phyloP scores from a whole-genome alignment of 2,329 filamentous ascomycete genomes.

The Zasmidium citrigriseum region DNA sequence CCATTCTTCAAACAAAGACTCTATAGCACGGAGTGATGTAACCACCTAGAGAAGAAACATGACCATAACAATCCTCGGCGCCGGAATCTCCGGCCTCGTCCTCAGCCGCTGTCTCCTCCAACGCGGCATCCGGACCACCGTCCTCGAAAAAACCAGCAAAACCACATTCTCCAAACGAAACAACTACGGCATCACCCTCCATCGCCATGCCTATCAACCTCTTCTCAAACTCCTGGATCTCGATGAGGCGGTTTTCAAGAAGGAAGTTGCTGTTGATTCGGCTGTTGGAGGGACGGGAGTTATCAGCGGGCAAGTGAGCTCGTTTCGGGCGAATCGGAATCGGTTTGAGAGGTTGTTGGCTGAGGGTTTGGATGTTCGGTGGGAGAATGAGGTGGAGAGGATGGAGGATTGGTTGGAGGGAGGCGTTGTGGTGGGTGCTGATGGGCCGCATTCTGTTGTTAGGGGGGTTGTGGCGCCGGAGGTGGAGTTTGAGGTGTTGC shows the following conservation, averaged over 20 bases:
- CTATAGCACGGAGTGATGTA: no score
- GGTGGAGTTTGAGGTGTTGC: slow-evolving; percentile 34
- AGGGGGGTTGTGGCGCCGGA: slow-evolving; percentile 31
- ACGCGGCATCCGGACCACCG: slow-evolving; percentile 32
- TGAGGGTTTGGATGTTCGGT: slow-evolving; percentile 39
- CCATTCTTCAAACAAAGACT: background rate
- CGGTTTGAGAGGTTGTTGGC: slow-evolving; percentile 38
- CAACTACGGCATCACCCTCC: slow-evolving; percentile 44
- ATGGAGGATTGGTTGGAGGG: no score
- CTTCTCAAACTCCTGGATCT: slow-evolving; percentile 36
- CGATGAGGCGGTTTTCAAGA: slow-evolving; percentile 35
- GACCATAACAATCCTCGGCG: slow-evolving; percentile 44
- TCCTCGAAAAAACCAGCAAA: slow-evolving; percentile 37
- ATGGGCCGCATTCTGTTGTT: slow-evolving; percentile 41
- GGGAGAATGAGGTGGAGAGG: slow-evolving; percentile 26
- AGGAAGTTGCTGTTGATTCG: slow-evolving; percentile 36
- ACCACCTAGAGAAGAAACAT: background rate
- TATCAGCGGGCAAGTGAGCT: slow-evolving; percentile 11
- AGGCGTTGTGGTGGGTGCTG: slow-evolving; percentile 38
- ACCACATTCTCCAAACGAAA: slow-evolving; percentile 29
- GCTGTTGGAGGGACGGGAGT: slow-evolving; percentile 29
- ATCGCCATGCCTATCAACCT: slow-evolving; percentile 34
- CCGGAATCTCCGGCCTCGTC: slow-evolving; percentile 48
- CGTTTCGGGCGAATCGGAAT: slow-evolving; percentile 40
- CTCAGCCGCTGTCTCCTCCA: slow-evolving; percentile 39